Evolutionary conservation across 2,329 filamentous ascomycete genomes (phyloP).

Genomic region (Delphinella strobiligena): DNA sequence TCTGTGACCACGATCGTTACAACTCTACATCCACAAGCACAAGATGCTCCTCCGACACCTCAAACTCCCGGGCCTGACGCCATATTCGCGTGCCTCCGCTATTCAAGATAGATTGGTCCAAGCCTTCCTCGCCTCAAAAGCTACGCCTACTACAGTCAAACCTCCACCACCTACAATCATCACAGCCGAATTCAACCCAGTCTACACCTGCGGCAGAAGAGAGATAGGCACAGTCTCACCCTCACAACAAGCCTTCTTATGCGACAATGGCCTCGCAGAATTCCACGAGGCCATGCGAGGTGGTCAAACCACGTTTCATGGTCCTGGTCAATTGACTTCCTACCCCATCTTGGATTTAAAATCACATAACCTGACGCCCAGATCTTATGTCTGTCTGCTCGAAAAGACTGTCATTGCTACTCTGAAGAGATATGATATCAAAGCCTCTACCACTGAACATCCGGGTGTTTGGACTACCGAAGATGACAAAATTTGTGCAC

Average conservation of each 20-base stretch:
- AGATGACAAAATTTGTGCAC: conserved; percentile 68
- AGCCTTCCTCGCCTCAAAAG: conserved; percentile 50
- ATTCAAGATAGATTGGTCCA: conserved; percentile 47
- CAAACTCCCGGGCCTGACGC: conserved; percentile 41
- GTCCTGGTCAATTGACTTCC: conserved; percentile 82
- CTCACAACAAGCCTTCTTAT: conserved; percentile 31
- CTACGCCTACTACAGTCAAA: conserved; percentile 23
- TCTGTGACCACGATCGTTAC: background rate
- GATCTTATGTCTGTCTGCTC: conserved; percentile 65
- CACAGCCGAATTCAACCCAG: conserved; percentile 70
- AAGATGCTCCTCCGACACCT: conserved; percentile 48
- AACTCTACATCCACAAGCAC: background rate
- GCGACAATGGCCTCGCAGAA: conserved; percentile 37
- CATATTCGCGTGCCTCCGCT: conserved; percentile 42
- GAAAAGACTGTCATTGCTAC: conserved; percentile 63
- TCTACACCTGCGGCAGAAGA: conserved; percentile 82
- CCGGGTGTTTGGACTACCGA: conserved; percentile 64
- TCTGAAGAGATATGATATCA: conserved; percentile 48
- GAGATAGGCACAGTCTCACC: conserved; percentile 44
- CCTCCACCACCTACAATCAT: conserved; percentile 59
- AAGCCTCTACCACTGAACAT: conserved; percentile 54
- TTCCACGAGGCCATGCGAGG: conserved; percentile 66
- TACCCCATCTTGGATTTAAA: conserved; percentile 83
- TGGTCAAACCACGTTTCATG: conserved; percentile 89
- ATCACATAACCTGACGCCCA: conserved; percentile 53